These are phyloP conservation scores for Penicillium waksmanii DNA, from an alignment of 495 filamentous ascomycete genomes.

Conservation along the genomic window DNA sequence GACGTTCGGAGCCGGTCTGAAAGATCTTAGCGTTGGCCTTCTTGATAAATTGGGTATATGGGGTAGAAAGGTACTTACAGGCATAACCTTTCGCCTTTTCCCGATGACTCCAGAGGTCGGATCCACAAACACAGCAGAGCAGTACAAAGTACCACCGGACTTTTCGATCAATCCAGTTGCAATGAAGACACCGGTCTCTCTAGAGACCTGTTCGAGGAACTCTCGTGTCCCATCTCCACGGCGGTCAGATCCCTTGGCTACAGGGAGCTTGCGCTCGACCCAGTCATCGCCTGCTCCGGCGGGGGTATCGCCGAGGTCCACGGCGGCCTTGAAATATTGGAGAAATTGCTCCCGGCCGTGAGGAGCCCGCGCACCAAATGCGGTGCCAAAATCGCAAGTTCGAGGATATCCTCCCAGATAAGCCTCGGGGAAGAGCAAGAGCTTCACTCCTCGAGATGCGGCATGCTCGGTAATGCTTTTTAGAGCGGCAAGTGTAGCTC, in stretches of 20 bases:
- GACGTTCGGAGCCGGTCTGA: constrained; percentile 39
- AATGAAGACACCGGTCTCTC: constrained; percentile 78
- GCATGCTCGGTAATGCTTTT: constrained; percentile 53
- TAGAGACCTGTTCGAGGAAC: constrained; percentile 71
- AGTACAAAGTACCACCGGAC: constrained; percentile 82
- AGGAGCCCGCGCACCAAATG: constrained; percentile 67
- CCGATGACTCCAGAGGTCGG: constrained; percentile 71
- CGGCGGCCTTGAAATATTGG: constrained; percentile 73
- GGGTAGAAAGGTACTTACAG: constrained; percentile 48
- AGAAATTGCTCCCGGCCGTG: constrained; percentile 83
- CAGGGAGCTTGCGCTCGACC: constrained; percentile 63
- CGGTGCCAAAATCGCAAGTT: constrained; percentile 74
- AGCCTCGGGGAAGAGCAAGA: constrained; percentile 91
- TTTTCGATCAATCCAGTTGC: constrained; percentile 80
- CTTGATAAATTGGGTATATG: constrained; percentile 30
- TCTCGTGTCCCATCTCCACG: constrained; percentile 89
- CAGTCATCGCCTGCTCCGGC: constrained; percentile 73
- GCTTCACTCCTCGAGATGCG: constrained; percentile 57
- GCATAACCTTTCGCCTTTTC: constrained; percentile 95
- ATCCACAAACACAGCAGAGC: constrained; percentile 81
- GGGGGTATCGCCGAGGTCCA: constrained; percentile 88
- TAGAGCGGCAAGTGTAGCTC: constrained; percentile 69
- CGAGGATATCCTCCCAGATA: constrained; percentile 93
- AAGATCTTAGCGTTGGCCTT: neutral
- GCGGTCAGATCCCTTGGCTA: constrained; percentile 47